Evolutionary conservation across 176 grass and related monocot species (phyloP).

Genomic region (Juncus effusus): DNA sequence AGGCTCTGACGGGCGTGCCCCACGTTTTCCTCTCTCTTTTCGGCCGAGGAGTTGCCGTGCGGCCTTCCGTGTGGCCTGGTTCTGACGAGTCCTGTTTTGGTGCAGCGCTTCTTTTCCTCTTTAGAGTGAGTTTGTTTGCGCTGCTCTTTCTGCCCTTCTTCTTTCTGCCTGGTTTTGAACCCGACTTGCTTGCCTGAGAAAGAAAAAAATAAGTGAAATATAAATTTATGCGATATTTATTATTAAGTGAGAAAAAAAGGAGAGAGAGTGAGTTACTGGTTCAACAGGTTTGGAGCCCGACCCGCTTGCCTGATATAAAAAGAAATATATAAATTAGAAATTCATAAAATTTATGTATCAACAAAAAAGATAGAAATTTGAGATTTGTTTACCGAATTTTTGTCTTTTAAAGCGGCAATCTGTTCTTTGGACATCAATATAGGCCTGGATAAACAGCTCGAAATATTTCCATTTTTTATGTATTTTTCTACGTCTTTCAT

Average conservation of each 20-base stretch:
- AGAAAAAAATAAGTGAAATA: background rate
- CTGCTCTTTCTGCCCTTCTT: too few relatives aligned
- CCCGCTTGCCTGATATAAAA: background rate
- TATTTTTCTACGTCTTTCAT: constrained; percentile 26
- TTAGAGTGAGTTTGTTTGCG: background rate
- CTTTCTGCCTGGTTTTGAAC: too few relatives aligned
- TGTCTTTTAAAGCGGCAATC: too few relatives aligned
- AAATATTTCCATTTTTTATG: constrained; percentile 3
- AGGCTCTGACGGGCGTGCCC: constrained; percentile 8
- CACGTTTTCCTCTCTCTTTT: background rate
- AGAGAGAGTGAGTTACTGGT: too few relatives aligned
- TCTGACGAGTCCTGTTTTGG: constrained; percentile 6
- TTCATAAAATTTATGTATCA: background rate
- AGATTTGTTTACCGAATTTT: too few relatives aligned
- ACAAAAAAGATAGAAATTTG: background rate
- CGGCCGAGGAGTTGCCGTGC: background rate
- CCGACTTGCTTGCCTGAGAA: background rate
- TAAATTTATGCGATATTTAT: background rate
- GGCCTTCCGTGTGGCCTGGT: background rate
- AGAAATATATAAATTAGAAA: background rate
- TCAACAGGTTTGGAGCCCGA: too few relatives aligned
- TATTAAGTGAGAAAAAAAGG: too few relatives aligned
- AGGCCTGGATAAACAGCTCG: constrained; percentile 8
- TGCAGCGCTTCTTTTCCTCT: constrained; percentile 15
- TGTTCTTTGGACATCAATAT: too few relatives aligned